Evolutionary conservation across 2,329 filamentous ascomycete genomes (phyloP), one percentile per base, ranked within the genome.

Genomic region (Setomelanomma holmii): DNA sequence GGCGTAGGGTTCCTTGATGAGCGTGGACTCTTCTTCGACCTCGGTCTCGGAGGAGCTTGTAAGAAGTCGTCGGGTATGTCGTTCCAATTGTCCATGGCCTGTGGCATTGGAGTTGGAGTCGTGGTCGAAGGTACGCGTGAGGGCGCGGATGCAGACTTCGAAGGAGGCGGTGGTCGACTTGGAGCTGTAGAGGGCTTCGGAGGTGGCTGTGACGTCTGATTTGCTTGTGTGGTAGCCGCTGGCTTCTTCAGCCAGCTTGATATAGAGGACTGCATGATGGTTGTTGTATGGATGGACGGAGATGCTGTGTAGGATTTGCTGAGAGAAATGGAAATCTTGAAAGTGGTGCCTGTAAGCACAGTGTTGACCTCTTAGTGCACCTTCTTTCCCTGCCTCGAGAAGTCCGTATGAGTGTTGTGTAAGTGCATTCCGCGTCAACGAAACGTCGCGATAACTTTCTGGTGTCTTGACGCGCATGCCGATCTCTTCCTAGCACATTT

Each of bases 191-290:
- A 42, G 20, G 52, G 54, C 21, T 46, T 48, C 5, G 53, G 50
- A 16, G 48, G 43, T 22, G 51, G 57, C 20, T 45, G 47, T 30
- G 45, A 38, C 20, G 58, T 34, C 34, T 51, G 43, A 17, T 61
- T 55, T 41, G 60, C 55, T 52, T 70, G 60, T 14, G 49, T 66
- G 45, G 73, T 69, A 20, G 70, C 42, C 12, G 63, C 59, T n/a
- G 78, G 74, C 71, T 79, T 80, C 54, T 75, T 76, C 39, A 81
- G 73, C 79, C 79, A 81, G 61, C 71, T 68, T 45, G 75, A 75
- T 50, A 82, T 64, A 3, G 78, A 79, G 11, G 77, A 76, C 64
- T 81, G 79, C 43, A 76, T 70, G 74, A 78, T 79, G 21, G 49
- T 49, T 30, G 46, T n/a, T 20, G 27, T 24, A 23, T 21, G 10